These are phyloP conservation scores for Beauveria rudraprayagi DNA, from an alignment of 2,329 filamentous ascomycete species.

Conservation along the genomic window DNA sequence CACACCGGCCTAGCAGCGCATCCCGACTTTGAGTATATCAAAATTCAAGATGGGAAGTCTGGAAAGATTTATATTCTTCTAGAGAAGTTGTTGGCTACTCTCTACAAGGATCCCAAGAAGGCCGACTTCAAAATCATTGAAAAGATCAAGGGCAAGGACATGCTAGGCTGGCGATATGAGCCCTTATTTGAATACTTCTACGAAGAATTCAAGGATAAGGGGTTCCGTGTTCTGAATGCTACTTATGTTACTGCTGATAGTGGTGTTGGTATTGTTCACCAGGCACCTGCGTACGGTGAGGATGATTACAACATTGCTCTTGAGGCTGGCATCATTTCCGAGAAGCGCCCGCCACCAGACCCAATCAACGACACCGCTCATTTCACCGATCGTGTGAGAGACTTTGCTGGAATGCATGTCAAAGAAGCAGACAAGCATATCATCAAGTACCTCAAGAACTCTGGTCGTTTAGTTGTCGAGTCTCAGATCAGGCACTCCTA, in stretches of 20 bases:
- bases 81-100: conserved; percentile 68
- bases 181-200: conserved; percentile 87
- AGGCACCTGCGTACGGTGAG: conserved; percentile 88
- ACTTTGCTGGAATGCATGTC: conserved; percentile 82
- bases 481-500: conserved; percentile 87
- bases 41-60: conserved; percentile 74
- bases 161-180: conserved; percentile 83
- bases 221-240: conserved; percentile 75
- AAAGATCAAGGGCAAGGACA: conserved; percentile 72
- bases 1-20: conserved; percentile 71
- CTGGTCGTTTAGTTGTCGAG: conserved; percentile 71
- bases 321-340: conserved; percentile 67
- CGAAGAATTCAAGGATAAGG: conserved; percentile 77
- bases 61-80: conserved; percentile 80
- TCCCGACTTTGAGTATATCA: conserved; percentile 78
- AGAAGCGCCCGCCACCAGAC: conserved; percentile 73
- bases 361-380: conserved; percentile 79
- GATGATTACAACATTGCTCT: conserved; percentile 87
- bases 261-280: conserved; percentile 90
- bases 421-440: conserved; percentile 91
- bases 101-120: conserved; percentile 95
- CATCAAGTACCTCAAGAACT: conserved; percentile 76
- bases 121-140: conserved; percentile 80
- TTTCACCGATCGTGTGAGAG: conserved; percentile 67
- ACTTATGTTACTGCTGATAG: conserved; percentile 83